Evolutionary conservation across 495 filamentous ascomycete species (phyloP).

Genomic region (Penicillium bovifimosum): DNA sequence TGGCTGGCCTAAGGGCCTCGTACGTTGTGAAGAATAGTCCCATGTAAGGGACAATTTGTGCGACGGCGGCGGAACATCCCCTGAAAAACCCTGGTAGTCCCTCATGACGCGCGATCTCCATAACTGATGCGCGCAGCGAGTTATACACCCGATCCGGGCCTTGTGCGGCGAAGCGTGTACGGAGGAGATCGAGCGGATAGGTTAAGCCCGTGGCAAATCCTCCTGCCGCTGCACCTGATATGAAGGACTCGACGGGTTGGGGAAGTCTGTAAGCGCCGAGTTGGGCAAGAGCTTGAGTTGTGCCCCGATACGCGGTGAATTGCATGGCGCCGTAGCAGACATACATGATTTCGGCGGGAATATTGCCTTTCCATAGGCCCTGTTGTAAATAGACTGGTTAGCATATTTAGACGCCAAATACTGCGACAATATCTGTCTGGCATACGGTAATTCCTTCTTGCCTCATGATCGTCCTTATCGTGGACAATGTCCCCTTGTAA

Average conservation of each 20-base stretch:
- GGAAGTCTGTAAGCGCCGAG: slow-evolving; percentile 45
- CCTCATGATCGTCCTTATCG: slow-evolving; percentile 66
- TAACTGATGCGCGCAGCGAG: slow-evolving; percentile 59
- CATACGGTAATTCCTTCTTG: slow-evolving; percentile 71
- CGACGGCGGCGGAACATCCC: slow-evolving; percentile 71
- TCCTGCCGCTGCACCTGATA: slow-evolving; percentile 76
- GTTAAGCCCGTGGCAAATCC: slow-evolving; percentile 75
- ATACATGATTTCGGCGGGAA: slow-evolving; percentile 92
- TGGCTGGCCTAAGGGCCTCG: slow-evolving; percentile 57
- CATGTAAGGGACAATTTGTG: slow-evolving; percentile 92
- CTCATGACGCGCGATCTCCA: slow-evolving; percentile 69
- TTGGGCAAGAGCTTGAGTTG: slow-evolving; percentile 55
- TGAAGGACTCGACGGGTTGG: slow-evolving; percentile 62
- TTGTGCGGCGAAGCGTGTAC: slow-evolving; percentile 93
- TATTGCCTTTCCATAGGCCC: slow-evolving; percentile 96
- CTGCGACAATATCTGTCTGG: neutral
- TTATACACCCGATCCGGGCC: slow-evolving; percentile 77
- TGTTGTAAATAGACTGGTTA: slow-evolving; percentile 12
- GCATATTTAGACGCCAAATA: neutral
- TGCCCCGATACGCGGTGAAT: slow-evolving; percentile 82
- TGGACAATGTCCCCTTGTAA: slow-evolving; percentile 74
- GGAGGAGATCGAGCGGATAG: slow-evolving; percentile 89
- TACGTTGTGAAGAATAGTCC: slow-evolving; percentile 90
- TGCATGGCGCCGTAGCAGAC: slow-evolving; percentile 81
- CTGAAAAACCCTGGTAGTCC: slow-evolving; percentile 78